A percentile compares a stretch with the other conserved stretches of the same genome.
Conservation (phyloP, 176 grass and related monocot species). For the Rhipidocladum racemiflorum region DNA sequence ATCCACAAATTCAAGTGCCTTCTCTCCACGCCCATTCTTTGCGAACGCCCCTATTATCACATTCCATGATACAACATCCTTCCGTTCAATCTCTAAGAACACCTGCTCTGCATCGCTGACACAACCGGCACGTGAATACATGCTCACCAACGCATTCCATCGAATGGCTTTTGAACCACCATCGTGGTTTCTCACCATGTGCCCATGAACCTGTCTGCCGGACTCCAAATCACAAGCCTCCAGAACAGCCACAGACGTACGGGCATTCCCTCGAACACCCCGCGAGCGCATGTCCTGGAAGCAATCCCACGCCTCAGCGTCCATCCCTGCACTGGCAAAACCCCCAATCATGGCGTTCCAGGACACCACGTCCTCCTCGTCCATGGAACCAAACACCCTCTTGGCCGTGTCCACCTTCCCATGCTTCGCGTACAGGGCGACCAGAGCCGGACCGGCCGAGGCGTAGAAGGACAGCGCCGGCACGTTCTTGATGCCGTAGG, state of each 20-base stretch:
- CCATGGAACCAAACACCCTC: constrained; percentile 43
- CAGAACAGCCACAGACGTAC: constrained; percentile 43
- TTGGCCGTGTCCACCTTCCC: constrained; percentile 34
- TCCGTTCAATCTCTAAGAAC: constrained; percentile 47
- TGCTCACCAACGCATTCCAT: constrained; percentile 54
- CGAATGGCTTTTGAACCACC: constrained; percentile 4
- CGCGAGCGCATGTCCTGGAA: constrained; percentile 48
- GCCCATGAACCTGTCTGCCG: constrained; percentile 63
- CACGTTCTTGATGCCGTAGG: constrained; percentile 50
- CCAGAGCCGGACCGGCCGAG: constrained; percentile 66
- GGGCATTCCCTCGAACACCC: constrained; percentile 48
- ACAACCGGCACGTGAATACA: constrained; percentile 60
- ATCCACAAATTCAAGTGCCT: constrained; percentile 50
- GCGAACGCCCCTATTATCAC: constrained; percentile 59
- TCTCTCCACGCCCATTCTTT: constrained; percentile 43
- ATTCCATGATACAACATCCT: constrained; percentile 68
- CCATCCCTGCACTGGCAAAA: constrained; percentile 24
- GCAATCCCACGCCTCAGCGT: constrained; percentile 35
- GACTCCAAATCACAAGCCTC: constrained; percentile 40
- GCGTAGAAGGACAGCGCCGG: constrained; percentile 33
- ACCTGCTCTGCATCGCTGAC: constrained; percentile 36
- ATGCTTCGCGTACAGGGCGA: constrained; percentile 46
- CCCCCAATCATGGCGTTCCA: constrained; percentile 70
- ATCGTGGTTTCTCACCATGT: constrained; percentile 21
- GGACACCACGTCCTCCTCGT: constrained; percentile 53